These are phyloP conservation scores for Colletotrichum viniferum DNA, from an alignment of 2,329 filamentous ascomycete genomes.

Conservation along the genomic window DNA sequence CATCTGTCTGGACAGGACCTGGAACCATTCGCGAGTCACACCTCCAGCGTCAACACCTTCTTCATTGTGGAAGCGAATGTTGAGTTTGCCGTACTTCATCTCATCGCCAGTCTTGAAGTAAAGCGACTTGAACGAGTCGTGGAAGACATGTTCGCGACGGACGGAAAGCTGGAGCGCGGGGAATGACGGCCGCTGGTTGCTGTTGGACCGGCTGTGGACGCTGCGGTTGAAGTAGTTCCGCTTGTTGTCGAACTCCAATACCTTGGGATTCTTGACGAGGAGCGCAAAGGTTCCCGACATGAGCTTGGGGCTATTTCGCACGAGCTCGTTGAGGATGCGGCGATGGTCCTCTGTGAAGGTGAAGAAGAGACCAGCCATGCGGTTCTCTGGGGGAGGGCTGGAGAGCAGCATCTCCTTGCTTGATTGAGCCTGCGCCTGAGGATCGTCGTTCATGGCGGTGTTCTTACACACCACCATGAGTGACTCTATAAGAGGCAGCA, in stretches of 20 bases:
- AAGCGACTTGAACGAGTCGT: conserved; percentile 97
- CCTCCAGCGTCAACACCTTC: conserved; percentile 98
- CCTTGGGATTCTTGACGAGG: conserved; percentile 97
- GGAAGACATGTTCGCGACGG: conserved; percentile 93
- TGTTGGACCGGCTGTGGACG: conserved; percentile 74
- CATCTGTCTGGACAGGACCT: conserved; percentile 96
- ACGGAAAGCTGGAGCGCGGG: conserved; percentile 84
- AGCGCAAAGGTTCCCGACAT: conserved; percentile 99
- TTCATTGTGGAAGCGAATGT: conserved; percentile 95
- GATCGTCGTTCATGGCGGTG: conserved; percentile 76
- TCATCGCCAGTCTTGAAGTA: conserved; percentile 97
- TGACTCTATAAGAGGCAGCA: conserved; percentile 92
- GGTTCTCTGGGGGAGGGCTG: conserved; percentile 76
- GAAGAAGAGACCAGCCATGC: conserved; percentile 93
- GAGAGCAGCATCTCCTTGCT: conserved; percentile 70
- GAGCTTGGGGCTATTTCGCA: conserved; percentile 93
- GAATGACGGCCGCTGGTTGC: conserved; percentile 71
- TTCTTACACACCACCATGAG: conserved; percentile 99
- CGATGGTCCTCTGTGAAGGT: conserved; percentile 97
- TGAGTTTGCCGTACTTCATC: conserved; percentile 99
- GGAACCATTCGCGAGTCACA: conserved; percentile 99
- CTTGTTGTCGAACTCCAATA: conserved; percentile 99
- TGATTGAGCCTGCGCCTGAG: conserved; percentile 43
- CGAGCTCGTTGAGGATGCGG: conserved; percentile 96
- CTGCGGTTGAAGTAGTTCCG: conserved; percentile 98